Base-by-base conservation (phyloP, 2,329 filamentous ascomycete species). In the Zymoseptoria brevis region DNA sequence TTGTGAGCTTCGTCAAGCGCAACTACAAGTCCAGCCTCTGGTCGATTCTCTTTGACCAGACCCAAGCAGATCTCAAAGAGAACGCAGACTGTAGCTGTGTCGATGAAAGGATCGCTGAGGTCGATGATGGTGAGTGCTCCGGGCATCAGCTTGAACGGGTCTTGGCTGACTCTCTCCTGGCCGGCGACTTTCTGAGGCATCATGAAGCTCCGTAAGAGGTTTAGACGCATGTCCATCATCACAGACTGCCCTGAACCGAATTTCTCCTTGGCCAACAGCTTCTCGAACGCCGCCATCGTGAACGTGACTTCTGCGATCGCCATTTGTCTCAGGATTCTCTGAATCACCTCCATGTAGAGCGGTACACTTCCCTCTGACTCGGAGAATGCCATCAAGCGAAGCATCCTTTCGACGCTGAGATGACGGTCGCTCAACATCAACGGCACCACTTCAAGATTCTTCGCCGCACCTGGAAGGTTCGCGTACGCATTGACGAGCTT, bases 1-100 rank as follows among this genome's bases (percentile, higher is more conserved):
- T 91, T 91, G 69, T 94, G 89, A 0, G 89, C 89, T 69, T 93
- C 88, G 62, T 93, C 88, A 0, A 92, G 75, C 0, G 87, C 87
- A 13, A 92, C 73, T 45, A 91, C 76, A 4, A 84, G 79, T 0
- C 86, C 71, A 0, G 71, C 64, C 0, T 65, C 63, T 0, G 78
- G 72, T 53, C 83, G 77, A 59, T 61, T 45, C 30, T 53, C 49
- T 45, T 67, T 63, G 67, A 89, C 90, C 0, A 89, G 73, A 1
- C 79, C 79, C 1, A 93, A 75, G 19, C 83, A 87, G 49, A 91
- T 86, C 56, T 87, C 85, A 72, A 93, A 93, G 0, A 93, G 75
- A 0, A 82, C 78, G 67, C 88, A 93, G 0, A 87, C 87, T 45
- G 81, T 83, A 22, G 85, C 81, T 0, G 83, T 72, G 0, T 85